Percentiles rank a stretch among this genome's conserved stretches.
Conservation (phyloP, 257 asterid species). For the Solanum etuberosum region DNA sequence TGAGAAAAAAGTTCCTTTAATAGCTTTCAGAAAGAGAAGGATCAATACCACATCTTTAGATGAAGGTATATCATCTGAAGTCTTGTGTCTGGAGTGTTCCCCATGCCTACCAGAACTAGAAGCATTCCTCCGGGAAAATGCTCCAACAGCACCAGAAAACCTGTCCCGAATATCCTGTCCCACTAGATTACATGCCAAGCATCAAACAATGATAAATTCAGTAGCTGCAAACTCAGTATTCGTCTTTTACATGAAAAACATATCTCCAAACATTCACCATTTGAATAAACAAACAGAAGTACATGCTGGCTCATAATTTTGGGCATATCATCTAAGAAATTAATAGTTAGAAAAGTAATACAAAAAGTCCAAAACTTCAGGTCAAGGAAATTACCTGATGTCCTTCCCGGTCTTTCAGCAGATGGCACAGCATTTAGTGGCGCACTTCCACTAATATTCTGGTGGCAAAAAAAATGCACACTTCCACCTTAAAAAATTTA, state of each 20-base stretch:
- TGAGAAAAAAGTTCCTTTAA: neutral
- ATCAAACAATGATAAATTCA: neutral
- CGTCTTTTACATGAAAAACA: neutral
- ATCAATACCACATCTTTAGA: constrained; percentile 87
- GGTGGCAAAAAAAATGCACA: constrained; percentile 11
- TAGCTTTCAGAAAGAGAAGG: neutral
- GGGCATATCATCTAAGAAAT: neutral
- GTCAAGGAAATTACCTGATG: constrained; percentile 44
- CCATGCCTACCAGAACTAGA: constrained; percentile 62
- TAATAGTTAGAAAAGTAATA: neutral
- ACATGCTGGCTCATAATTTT: neutral
- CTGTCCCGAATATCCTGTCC: constrained; percentile 75
- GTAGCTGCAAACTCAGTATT: neutral
- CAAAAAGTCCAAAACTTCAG: neutral
- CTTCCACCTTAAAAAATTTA: neutral
- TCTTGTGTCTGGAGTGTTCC: constrained; percentile 51
- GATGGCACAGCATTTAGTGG: constrained; percentile 62
- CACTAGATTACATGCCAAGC: constrained; percentile 15
- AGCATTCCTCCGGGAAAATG: constrained; percentile 59
- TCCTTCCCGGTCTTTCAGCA: constrained; percentile 74
- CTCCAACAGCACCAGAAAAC: constrained; percentile 82
- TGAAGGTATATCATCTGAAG: constrained; percentile 67
- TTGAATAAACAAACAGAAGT: neutral
- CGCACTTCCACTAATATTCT: constrained; percentile 64
- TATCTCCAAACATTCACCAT: neutral